Percentiles rank a stretch among this genome's conserved stretches.
These are phyloP conservation scores for Geotrichum reessii DNA, from an alignment of 1,139 yeast species.

Conservation along the genomic window DNA sequence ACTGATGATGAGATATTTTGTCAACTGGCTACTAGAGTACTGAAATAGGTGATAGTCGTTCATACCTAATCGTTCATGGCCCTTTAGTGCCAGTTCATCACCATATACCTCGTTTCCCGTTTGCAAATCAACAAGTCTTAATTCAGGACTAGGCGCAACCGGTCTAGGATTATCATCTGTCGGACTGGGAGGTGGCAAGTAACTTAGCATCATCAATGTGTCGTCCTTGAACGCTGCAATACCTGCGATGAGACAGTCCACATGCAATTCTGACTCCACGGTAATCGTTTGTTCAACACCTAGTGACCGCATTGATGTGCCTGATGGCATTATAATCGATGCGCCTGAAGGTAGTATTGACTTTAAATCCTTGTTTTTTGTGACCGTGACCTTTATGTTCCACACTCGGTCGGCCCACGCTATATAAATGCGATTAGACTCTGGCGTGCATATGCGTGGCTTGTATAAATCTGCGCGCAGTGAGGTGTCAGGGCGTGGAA, in stretches of 20 bases:
- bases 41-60: conserved; percentile 65
- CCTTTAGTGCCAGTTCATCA: conserved; percentile 68
- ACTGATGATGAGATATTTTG: conserved; percentile 62
- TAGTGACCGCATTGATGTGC: conserved; percentile 27
- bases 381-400: conserved; percentile 50
- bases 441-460: conserved; percentile 70
- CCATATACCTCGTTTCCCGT: conserved; percentile 75
- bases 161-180: conserved; percentile 20
- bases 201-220: conserved; percentile 38
- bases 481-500: conserved; percentile 54
- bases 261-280: conserved; percentile 49
- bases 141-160: conserved; percentile 52
- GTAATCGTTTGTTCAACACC: conserved; percentile 49
- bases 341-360: conserved; percentile 31
- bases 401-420: conserved; percentile 85
- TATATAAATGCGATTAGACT: conserved; percentile 59
- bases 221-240: conserved; percentile 55
- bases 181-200: conserved; percentile 31
- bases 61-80: conserved; percentile 56
- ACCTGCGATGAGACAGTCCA: conserved; percentile 70
- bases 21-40: conserved; percentile 24
- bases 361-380: conserved; percentile 13
- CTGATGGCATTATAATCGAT: conserved; percentile 30
- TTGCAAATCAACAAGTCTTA: conserved; percentile 57
- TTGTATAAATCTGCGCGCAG: conserved; percentile 78